Conservation (phyloP, 148 eudicot species). For the Spergularia bocconei region DNA sequence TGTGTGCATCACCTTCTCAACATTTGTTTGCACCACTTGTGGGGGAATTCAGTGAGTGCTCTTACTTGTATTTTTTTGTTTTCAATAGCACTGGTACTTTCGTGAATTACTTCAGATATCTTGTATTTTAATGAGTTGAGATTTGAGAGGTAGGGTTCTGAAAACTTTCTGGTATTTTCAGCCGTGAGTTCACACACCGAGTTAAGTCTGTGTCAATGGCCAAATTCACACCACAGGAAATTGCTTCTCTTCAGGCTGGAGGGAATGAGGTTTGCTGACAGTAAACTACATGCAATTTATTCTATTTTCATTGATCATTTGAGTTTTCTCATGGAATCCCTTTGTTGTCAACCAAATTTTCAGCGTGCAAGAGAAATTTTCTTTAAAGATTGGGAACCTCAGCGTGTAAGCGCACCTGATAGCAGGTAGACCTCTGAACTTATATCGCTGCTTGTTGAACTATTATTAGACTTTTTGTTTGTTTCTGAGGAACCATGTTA, state of each 20-base stretch:
- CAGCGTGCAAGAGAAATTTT: conserved; percentile 87
- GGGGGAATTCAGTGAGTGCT: conserved; percentile 92
- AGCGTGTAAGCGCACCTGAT: conserved; percentile 65
- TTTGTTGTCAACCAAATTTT: not conserved
- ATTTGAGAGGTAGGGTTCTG: conserved; percentile 2
- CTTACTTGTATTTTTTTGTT: not conserved
- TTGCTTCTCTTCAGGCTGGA: conserved; percentile 89
- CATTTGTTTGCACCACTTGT: conserved; percentile 93
- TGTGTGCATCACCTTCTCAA: conserved; percentile 85
- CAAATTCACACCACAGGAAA: conserved; percentile 92
- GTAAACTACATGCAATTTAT: not conserved
- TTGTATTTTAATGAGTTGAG: not conserved
- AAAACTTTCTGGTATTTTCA: conserved; percentile 29
- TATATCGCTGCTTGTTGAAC: not conserved
- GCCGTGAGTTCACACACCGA: conserved; percentile 98
- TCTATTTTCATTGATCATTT: conserved; percentile 1
- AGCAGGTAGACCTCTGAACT: conserved; percentile 56
- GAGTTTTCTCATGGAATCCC: conserved; percentile 13
- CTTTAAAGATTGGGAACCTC: conserved; percentile 91
- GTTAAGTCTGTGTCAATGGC: conserved; percentile 98
- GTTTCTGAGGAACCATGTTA: not conserved
- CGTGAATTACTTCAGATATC: not conserved
- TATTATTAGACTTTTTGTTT: not conserved
- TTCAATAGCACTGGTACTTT: conserved; percentile 16
- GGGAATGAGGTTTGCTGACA: conserved; percentile 75